Evolutionary conservation across 805 yeast species (phyloP), one percentile per base, ranked within the genome.

Genomic region (Debaryomyces hansenii): DNA sequence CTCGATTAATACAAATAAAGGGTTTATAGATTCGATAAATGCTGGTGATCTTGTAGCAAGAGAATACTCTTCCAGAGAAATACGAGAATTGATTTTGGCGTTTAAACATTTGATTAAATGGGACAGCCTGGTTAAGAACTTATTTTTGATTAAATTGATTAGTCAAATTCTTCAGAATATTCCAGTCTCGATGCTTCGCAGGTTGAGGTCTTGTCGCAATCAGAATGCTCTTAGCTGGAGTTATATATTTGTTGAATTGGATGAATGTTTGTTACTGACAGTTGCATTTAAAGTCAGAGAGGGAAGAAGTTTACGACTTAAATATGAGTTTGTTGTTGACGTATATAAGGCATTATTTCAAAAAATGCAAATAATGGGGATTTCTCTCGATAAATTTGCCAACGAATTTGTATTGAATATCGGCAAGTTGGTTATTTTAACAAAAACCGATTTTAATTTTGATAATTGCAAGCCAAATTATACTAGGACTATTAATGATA

Each of bases 91-190:
- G n/a, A 10, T 39, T 5, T 16, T 15, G 14, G 18, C 29, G 9
- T 32, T 48, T 3, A 45, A 45, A 24, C 29, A 37, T 27, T 16
- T 42, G 6, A 33, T 48, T 12, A 39, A 32, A 15, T 36, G 41
- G 40, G 41, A 45, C 24, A 39, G 36, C 38, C 49, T 45, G 49
- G 6, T n/a, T 5, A 48, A 42, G 31, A 39, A 45, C 31, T 35
- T 45, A 31, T 33, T 28, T 18, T 40, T 48, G 27, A 41, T 38
- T 24, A 41, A 35, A 29, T 16, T 41, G 38, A 28, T 42, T 14
- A 20, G 14, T 14, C 16, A n/a, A 12, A 24, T 37, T 5, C 28
- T 37, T 37, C 27, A 11, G 28, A 18, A 37, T 11, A 12, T 37
- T 3, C 40, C 40, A 9, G 16, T 4, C 2, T 20, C 28, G 40